Evolutionary conservation across 2,329 filamentous ascomycete species (phyloP).

Genomic region (Pseudogymnoascus sp.): DNA sequence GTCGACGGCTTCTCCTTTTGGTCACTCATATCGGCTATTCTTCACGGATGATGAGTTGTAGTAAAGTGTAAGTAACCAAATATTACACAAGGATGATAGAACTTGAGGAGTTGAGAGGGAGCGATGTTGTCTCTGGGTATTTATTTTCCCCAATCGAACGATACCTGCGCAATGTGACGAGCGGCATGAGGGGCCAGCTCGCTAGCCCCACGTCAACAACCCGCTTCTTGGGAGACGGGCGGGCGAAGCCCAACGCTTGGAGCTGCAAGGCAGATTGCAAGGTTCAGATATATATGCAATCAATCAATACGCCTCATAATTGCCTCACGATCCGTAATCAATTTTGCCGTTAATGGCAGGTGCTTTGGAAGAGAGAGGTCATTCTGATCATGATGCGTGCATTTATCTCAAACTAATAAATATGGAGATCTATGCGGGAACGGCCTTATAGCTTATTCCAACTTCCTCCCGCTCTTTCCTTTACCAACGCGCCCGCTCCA

Average conservation of each 20-base stretch:
- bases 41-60: background rate
- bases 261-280: slow-evolving; percentile 5
- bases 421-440: background rate
- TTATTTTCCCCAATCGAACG: background rate
- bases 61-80: background rate
- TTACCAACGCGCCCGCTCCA: background rate
- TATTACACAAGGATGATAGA: background rate
- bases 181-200: background rate
- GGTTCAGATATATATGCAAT: background rate
- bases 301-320: background rate
- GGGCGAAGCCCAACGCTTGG: background rate
- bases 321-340: background rate
- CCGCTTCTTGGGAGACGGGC: background rate
- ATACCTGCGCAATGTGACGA: background rate
- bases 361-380: background rate
- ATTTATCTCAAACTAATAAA: background rate
- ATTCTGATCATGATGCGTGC: background rate
- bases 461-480: background rate
- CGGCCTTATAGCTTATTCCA: background rate
- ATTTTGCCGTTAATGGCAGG: background rate
- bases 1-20: background rate
- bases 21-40: background rate
- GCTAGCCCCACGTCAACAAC: background rate
- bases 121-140: background rate
- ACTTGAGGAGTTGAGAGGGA: background rate